phyloP scores from a whole-genome alignment of 2,329 filamentous ascomycete genomes.

The Botrytis medusae region DNA sequence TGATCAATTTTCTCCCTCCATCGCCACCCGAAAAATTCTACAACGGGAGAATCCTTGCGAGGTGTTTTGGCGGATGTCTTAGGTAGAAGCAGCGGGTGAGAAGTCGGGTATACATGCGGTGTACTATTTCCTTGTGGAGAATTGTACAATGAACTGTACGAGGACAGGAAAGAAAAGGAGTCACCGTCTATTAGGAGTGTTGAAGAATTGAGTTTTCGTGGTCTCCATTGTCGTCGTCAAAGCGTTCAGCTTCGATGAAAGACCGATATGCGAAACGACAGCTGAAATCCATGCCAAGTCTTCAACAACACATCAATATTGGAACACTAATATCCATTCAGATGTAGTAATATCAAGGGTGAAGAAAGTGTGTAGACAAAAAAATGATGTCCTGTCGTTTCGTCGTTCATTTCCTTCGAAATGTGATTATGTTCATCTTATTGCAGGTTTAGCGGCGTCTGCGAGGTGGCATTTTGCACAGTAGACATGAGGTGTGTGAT shows the following conservation, averaged over 20 bases:
- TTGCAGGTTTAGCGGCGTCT: not conserved
- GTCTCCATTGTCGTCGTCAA: not conserved
- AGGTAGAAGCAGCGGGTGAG: not conserved
- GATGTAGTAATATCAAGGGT: not conserved
- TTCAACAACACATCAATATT: not conserved
- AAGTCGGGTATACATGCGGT: not conserved
- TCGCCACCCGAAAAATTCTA: not conserved
- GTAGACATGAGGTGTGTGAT: not conserved
- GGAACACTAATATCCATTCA: not conserved
- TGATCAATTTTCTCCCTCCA: not conserved
- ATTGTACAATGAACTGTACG: not conserved
- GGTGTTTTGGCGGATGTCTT: not conserved
- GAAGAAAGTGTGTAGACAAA: not conserved
- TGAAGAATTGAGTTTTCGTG: not conserved
- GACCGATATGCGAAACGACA: not conserved
- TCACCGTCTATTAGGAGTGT: not conserved
- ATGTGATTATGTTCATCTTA: not conserved
- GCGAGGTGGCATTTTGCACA: not conserved
- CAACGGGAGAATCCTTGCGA: not conserved
- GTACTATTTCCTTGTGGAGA: not conserved
- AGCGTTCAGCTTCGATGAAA: not conserved
- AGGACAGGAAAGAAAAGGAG: not conserved
- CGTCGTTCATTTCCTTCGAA: too few relatives aligned
- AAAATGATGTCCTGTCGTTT: not conserved
- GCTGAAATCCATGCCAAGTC: not conserved